Conservation (phyloP, 306 rosid genomes). For the Gleditsia sinensis region DNA sequence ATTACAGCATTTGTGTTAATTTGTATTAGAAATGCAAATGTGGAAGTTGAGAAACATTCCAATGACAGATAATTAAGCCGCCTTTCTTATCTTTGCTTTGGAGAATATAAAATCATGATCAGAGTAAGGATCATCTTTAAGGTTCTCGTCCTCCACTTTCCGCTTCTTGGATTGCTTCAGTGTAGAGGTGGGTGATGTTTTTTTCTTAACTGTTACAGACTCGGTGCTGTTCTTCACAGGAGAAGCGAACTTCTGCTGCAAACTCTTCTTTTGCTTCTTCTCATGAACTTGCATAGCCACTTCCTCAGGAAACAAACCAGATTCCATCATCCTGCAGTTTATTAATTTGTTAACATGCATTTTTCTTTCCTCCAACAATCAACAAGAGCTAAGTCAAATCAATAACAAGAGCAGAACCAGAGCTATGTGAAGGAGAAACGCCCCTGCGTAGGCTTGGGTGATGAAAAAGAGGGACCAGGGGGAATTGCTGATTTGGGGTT, state of each 20-base stretch:
- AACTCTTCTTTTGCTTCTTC: constrained; percentile 60
- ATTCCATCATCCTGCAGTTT: constrained; percentile 89
- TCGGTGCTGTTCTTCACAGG: constrained; percentile 49
- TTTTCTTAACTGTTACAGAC: constrained; percentile 54
- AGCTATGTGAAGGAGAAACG: too few relatives aligned
- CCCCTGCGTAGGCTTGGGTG: too few relatives aligned
- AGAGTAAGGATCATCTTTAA: constrained; percentile 49
- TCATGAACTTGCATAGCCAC: constrained; percentile 62
- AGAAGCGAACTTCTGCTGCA: constrained; percentile 53
- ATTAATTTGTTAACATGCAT: constrained; percentile 13
- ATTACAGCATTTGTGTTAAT: constrained; percentile 8
- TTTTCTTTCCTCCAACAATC: not conserved
- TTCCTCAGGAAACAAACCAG: constrained; percentile 77
- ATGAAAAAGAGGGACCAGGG: too few relatives aligned
- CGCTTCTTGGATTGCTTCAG: constrained; percentile 60
- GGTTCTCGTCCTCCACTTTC: constrained; percentile 48
- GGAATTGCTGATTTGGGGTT: too few relatives aligned
- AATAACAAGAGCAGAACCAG: too few relatives aligned
- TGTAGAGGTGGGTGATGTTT: constrained; percentile 41
- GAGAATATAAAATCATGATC: constrained; percentile 48
- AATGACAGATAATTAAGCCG: constrained; percentile 35
- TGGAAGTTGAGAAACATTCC: not conserved
- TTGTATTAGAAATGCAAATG: too few relatives aligned
- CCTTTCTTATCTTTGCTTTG: constrained; percentile 48
- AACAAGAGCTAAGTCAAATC: not conserved